A percentile compares a stretch with the other conserved stretches of the same genome.
Conservation (phyloP, 176 grass and related monocot genomes). For the Musa acuminata region DNA sequence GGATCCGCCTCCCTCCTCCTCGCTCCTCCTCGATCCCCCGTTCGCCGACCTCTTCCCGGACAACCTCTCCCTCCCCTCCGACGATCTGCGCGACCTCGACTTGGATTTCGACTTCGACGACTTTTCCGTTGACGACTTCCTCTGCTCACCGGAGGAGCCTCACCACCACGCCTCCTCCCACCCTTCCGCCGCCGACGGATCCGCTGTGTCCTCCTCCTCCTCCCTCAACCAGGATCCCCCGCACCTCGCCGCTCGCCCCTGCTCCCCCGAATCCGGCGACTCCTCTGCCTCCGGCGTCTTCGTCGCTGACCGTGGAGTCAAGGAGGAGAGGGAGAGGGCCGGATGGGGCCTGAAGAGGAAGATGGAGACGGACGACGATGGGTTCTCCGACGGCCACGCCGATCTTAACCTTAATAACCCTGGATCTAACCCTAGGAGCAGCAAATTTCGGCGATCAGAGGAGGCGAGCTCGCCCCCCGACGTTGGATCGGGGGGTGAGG, state of each 20-base stretch:
- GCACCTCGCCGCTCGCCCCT: conserved; percentile 27
- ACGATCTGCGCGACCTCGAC: neutral
- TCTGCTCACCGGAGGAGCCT: conserved; percentile 20
- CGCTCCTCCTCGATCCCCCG: too few relatives aligned
- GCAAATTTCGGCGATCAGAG: conserved; percentile 48
- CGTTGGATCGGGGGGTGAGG: conserved; percentile 32
- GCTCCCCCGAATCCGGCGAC: conserved; percentile 34
- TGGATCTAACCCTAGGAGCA: conserved; percentile 12
- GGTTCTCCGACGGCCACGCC: conserved; percentile 1
- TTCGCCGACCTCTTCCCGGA: conserved; percentile 24
- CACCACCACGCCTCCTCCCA: conserved; percentile 13
- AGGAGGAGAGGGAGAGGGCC: conserved; percentile 35
- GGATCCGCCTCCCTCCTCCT: too few relatives aligned
- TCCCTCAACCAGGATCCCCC: conserved; percentile 12
- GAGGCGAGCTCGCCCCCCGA: conserved; percentile 30
- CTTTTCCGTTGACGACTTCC: conserved; percentile 76
- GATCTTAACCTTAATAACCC: conserved; percentile 6
- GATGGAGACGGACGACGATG: conserved; percentile 27
- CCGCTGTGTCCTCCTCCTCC: conserved; percentile 27
- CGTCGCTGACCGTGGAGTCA: conserved; percentile 39
- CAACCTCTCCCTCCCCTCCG: conserved; percentile 21
- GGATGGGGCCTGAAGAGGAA: conserved; percentile 70
- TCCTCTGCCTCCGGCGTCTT: conserved; percentile 41
- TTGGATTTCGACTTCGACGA: conserved; percentile 57
- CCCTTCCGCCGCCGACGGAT: neutral